Evolutionary conservation across 768 basidiomycete species (phyloP), one percentile per base, ranked within the genome.

Genomic region (Cyathus striatus): DNA sequence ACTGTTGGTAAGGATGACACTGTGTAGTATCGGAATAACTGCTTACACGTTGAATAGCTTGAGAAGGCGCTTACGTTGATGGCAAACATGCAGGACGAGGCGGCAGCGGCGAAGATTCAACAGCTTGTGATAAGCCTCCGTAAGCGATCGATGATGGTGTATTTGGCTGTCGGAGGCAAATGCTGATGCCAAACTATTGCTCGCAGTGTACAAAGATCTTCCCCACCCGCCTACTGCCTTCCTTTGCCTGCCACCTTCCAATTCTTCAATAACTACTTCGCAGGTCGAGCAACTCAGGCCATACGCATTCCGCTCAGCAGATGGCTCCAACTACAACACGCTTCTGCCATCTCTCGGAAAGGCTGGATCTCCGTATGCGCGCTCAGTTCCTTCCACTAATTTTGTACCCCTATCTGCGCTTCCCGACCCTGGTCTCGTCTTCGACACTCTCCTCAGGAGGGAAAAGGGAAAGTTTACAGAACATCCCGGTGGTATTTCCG

Each of bases 141-240:
- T 86, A 55, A 54, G 83, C 68, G 25, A 18, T n/a, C 21, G 40
- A 17, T 36, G 36, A 34, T 43, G 38, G 41, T 25, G 34, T 32
- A 16, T 22, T 42, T 27, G 32, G 33, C 41, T 33, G 27, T 38
- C 51, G 41, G 40, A 48, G 50, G 23, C 48, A 56, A 46, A 52
- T 41, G 44, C 42, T 38, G 23, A 34, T 46, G 26, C 32, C 27
- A 44, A 33, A 46, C 44, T 47, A 38, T 27, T 38, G 41, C 17
- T 23, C 46, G 32, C 58, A 85, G 83, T 89, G 32, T 89, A 82
- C 69, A 79, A 83, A 47, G 89, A 89, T 59, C 75, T 91, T 25
- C 86, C 86, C 3, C 88, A 88, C 48, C 87, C 87, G 1, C 42
- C 47, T 13, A 41, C 7, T 4, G 14, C 40, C 40, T 20, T 47